Evolutionary conservation across 352 stramenopile species (phyloP).

Genomic region (Elongisporangium prolatum): DNA sequence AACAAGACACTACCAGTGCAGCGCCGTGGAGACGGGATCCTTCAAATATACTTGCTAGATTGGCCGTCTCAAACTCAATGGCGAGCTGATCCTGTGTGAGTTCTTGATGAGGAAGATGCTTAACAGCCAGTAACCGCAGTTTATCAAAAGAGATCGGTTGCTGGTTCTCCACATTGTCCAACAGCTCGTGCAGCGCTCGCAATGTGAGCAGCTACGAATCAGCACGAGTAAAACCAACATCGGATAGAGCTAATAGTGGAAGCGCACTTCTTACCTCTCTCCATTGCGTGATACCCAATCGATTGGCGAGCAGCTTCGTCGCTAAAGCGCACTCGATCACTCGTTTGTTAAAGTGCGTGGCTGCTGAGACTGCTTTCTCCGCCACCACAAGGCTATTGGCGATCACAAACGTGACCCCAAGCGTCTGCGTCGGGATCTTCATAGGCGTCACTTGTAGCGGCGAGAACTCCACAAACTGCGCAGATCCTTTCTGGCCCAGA

Average conservation of each 20-base stretch:
- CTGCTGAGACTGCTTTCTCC: conserved; percentile 71
- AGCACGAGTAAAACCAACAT: no score
- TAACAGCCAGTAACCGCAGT: no score
- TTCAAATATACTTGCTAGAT: conserved; percentile 22
- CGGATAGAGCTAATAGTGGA: no score
- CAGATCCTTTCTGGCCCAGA: conserved; percentile 37
- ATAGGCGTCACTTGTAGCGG: conserved; percentile 25
- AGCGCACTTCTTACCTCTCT: conserved; percentile 17
- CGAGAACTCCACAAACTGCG: conserved; percentile 61
- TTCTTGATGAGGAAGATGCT: conserved; percentile 6
- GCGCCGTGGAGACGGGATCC: conserved; percentile 25
- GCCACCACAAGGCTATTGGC: conserved; percentile 63
- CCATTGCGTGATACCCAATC: conserved; percentile 28
- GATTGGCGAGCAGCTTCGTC: conserved; percentile 61
- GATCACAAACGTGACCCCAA: conserved; percentile 59
- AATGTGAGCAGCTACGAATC: conserved; percentile 8
- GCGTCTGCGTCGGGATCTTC: conserved; percentile 16
- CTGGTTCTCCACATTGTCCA: neutral
- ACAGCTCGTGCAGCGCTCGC: conserved; percentile 21
- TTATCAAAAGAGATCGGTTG: conserved; percentile 7
- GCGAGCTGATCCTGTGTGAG: conserved; percentile 28
- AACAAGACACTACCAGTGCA: conserved; percentile 16
- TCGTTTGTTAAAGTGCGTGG: conserved; percentile 68
- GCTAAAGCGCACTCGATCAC: conserved; percentile 75
- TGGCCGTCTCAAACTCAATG: conserved; percentile 10